Conservation (phyloP, 2,329 filamentous ascomycete species). For the Esteya vermicola region DNA sequence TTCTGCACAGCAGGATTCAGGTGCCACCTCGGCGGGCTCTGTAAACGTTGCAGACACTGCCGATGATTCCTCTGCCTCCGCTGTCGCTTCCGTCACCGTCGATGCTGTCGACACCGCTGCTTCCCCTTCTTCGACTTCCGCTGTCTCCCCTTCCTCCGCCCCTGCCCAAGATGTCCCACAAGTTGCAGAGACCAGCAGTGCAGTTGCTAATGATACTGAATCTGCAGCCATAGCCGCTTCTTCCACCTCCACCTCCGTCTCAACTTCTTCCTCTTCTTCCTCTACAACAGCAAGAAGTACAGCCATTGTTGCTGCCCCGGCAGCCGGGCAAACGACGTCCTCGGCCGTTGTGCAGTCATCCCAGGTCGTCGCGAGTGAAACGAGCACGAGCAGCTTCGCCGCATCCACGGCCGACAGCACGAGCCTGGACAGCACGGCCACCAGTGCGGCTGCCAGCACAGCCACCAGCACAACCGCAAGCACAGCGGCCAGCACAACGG, state of each 20-base stretch:
- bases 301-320: background rate
- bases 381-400: too few species aligned
- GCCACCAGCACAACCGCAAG: background rate
- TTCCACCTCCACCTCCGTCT: background rate
- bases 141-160: background rate
- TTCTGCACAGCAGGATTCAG: too few species aligned
- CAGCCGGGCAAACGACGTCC: background rate
- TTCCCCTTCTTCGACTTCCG: background rate
- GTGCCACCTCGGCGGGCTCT: background rate
- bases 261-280: background rate
- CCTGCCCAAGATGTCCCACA: constrained; percentile 2
- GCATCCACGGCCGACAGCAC: constrained; percentile 6
- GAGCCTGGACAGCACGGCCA: constrained; percentile 3
- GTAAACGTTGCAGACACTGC: background rate
- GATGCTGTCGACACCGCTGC: too few species aligned
- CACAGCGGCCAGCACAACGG: background rate
- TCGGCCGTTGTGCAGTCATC: background rate
- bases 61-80: background rate
- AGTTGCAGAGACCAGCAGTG: too few species aligned
- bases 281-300: too few species aligned
- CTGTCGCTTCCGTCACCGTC: background rate
- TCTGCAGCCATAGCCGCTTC: background rate
- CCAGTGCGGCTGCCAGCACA: background rate
- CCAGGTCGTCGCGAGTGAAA: too few species aligned
- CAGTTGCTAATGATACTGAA: too few species aligned